These are phyloP conservation scores for Candida labiduridarum DNA, from an alignment of 1,139 yeast species.

Conservation along the genomic window DNA sequence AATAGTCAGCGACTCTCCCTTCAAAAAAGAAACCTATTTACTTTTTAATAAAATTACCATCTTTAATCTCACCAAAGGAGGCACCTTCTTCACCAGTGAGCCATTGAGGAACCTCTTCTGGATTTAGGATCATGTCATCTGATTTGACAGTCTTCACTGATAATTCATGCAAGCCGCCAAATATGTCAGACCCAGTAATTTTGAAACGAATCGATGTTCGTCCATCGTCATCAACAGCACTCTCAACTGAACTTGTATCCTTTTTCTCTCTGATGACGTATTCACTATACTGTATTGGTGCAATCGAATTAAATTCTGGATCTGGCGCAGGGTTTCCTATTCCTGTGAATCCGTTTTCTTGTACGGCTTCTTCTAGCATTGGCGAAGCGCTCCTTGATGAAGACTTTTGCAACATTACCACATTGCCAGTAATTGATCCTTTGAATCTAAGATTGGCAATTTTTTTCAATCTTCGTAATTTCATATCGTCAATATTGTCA, in stretches of 20 bases:
- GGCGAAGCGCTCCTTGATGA: no score
- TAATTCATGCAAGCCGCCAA: conserved; percentile 77
- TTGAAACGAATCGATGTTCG: conserved; percentile 44
- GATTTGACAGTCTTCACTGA: conserved; percentile 40
- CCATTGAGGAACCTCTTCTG: conserved; percentile 69
- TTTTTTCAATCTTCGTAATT: conserved; percentile 26
- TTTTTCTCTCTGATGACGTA: conserved; percentile 38
- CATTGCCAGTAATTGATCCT: conserved; percentile 44
- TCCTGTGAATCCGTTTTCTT: conserved; percentile 17
- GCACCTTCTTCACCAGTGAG: conserved; percentile 76
- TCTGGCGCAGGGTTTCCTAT: background rate
- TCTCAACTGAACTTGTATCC: conserved; percentile 11
- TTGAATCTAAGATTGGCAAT: conserved; percentile 59
- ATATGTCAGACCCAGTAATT: conserved; percentile 72
- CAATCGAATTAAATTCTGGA: conserved; percentile 47
- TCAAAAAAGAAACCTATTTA: background rate
- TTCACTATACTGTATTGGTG: conserved; percentile 57
- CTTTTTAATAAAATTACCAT: conserved; percentile 38
- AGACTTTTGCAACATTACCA: conserved; percentile 17
- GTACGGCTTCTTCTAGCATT: conserved; percentile 21
- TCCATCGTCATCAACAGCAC: conserved; percentile 11
- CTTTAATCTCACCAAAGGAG: conserved; percentile 46
- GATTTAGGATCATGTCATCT: conserved; percentile 49
- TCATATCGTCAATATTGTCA: conserved; percentile 11
- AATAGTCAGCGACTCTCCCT: conserved; percentile 5